Percentiles rank a stretch among this genome's conserved stretches.
These are phyloP conservation scores for Mucor sp. DNA, from an alignment of 371 early-diverging fungal species.

Conservation along the genomic window DNA sequence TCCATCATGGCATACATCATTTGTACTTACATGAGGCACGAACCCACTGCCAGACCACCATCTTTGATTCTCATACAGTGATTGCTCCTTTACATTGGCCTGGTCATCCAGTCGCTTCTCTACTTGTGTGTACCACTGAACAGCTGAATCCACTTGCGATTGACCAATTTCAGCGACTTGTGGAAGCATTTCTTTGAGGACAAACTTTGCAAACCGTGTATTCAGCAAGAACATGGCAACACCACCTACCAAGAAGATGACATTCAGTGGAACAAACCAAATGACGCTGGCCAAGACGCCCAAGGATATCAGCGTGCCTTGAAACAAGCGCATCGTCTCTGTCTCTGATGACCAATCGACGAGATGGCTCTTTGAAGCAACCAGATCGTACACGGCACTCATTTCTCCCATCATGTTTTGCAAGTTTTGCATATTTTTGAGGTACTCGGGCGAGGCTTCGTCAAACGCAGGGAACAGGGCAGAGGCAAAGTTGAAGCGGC, in stretches of 20 bases:
- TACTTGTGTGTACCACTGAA: conserved; percentile 24
- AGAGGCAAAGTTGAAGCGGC: conserved; percentile 17
- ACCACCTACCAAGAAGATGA: conserved; percentile 31
- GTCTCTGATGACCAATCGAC: conserved; percentile 45
- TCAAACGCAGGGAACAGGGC: conserved; percentile 34
- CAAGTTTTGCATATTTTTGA: conserved; percentile 44
- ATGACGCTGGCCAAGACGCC: conserved; percentile 6
- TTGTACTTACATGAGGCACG: conserved; percentile 37
- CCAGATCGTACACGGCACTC: conserved; percentile 38
- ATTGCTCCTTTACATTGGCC: conserved; percentile 23
- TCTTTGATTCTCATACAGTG: conserved; percentile 50
- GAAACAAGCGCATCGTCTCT: conserved; percentile 38
- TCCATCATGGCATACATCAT: not conserved
- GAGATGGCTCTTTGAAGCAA: conserved; percentile 26
- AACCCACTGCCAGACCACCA: conserved; percentile 50
- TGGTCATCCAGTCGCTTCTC: conserved; percentile 33
- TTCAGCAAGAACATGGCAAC: conserved; percentile 36
- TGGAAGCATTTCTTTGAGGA: conserved; percentile 36
- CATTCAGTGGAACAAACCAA: conserved; percentile 37
- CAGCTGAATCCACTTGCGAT: conserved; percentile 9
- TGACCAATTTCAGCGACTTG: conserved; percentile 27
- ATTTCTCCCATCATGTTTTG: conserved; percentile 58
- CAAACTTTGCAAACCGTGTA: conserved; percentile 42
- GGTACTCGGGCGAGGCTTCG: conserved; percentile 48
- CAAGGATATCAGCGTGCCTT: conserved; percentile 26